These are phyloP conservation scores for Polygonum maritimum DNA, from an alignment of 148 eudicot species.

Conservation along the genomic window DNA sequence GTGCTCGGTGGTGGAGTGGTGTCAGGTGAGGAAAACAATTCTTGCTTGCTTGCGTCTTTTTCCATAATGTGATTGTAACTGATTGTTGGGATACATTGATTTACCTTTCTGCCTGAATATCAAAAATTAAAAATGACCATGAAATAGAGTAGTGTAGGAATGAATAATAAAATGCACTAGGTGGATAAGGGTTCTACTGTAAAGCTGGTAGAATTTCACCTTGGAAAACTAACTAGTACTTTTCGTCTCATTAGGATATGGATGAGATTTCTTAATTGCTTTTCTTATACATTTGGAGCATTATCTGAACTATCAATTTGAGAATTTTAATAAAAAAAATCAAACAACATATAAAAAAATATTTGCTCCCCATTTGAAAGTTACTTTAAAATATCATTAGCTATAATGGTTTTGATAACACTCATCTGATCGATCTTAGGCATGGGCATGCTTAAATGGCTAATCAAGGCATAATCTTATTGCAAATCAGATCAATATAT, in stretches of 20 bases:
- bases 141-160: neutral
- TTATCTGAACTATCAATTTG: too few species aligned
- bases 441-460: too few species aligned
- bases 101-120: neutral
- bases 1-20: constrained; percentile 96
- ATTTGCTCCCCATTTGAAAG: too few species aligned
- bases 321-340: too few species aligned
- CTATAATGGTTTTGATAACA: too few species aligned
- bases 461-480: too few species aligned
- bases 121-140: neutral
- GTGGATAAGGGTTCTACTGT: neutral
- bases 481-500: too few species aligned
- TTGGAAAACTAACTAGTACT: neutral
- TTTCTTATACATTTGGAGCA: neutral
- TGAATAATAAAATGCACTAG: too few species aligned
- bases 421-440: too few species aligned
- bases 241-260: neutral
- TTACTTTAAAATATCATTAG: too few species aligned
- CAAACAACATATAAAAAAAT: too few species aligned
- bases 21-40: constrained; percentile 46
- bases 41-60: neutral
- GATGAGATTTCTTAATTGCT: neutral
- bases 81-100: neutral
- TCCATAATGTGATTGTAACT: neutral
- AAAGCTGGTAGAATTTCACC: neutral